Conservation (phyloP, 2,329 filamentous ascomycete genomes). For the Xylaria sp. region DNA sequence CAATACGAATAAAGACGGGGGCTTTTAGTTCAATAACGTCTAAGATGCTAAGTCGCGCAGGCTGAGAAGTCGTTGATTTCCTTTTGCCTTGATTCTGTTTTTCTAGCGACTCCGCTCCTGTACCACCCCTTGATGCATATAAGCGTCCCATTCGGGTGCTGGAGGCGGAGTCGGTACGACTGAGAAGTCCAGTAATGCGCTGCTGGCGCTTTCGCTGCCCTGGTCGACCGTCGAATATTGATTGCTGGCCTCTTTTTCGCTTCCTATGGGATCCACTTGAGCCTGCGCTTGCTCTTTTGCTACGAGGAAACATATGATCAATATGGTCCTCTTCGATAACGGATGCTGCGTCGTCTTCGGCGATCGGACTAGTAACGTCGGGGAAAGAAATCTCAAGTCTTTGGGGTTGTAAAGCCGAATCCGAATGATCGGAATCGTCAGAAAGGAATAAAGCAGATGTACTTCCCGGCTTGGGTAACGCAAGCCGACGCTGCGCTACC, state of each 20-base stretch:
- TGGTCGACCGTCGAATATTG: slow-evolving; percentile 47
- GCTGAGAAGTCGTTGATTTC: slow-evolving; percentile 32
- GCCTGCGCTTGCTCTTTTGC: slow-evolving; percentile 54
- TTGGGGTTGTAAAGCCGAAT: slow-evolving; percentile 43
- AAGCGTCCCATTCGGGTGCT: slow-evolving; percentile 23
- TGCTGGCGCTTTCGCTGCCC: slow-evolving; percentile 47
- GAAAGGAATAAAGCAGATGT: slow-evolving; percentile 54
- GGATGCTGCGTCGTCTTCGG: slow-evolving; percentile 54
- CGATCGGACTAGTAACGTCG: slow-evolving; percentile 33
- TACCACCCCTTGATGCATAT: slow-evolving; percentile 7
- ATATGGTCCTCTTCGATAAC: slow-evolving; percentile 64
- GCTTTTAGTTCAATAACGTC: slow-evolving; percentile 66
- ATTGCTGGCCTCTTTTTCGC: slow-evolving; percentile 50
- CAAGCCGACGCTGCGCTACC: slow-evolving; percentile 60
- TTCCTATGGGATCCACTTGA: slow-evolving; percentile 43
- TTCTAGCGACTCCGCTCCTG: slow-evolving; percentile 23
- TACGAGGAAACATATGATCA: slow-evolving; percentile 61
- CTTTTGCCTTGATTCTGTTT: slow-evolving; percentile 30
- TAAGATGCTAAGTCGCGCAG: slow-evolving; percentile 69
- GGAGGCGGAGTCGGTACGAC: slow-evolving; percentile 36
- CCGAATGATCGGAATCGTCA: slow-evolving; percentile 59
- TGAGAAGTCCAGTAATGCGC: slow-evolving; percentile 47
- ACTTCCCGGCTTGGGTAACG: slow-evolving; percentile 47
- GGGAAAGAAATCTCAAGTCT: slow-evolving; percentile 27
- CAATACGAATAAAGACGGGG: slow-evolving; percentile 70